Evolutionary conservation across 2,329 filamentous ascomycete species (phyloP).

Genomic region (Trichoderma atrobrunneum): DNA sequence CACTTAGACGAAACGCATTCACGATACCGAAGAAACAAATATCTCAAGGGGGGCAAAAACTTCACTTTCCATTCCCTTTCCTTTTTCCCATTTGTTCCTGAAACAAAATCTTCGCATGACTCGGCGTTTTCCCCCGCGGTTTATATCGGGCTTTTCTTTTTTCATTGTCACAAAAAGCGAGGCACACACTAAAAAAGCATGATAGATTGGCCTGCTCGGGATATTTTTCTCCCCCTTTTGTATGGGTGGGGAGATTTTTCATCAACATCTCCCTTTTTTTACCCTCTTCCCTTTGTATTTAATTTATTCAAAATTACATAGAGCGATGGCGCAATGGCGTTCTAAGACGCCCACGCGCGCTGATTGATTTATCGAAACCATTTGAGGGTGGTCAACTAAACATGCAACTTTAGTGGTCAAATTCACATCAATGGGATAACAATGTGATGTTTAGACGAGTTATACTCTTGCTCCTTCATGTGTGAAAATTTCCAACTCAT

Average conservation of each 20-base stretch:
- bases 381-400: background rate
- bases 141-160: background rate
- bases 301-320: background rate
- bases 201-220: background rate
- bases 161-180: background rate
- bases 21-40: background rate
- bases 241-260: background rate
- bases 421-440: background rate
- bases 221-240: background rate
- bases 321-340: conserved; percentile 14
- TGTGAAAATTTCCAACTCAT: background rate
- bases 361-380: background rate
- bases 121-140: background rate
- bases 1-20: background rate
- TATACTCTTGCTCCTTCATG: too few species aligned
- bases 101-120: background rate
- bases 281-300: background rate
- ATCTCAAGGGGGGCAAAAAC: background rate
- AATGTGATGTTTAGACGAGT: background rate
- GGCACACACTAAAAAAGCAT: conserved; percentile 2
- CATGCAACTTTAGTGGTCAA: background rate
- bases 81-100: background rate
- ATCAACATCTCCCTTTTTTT: background rate
- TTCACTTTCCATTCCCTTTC: background rate
- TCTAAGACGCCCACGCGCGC: background rate